A percentile compares a stretch with the other conserved stretches of the same genome.
These are phyloP conservation scores for Cladosporium sp. DNA, from an alignment of 2,329 filamentous ascomycete species.

Conservation along the genomic window DNA sequence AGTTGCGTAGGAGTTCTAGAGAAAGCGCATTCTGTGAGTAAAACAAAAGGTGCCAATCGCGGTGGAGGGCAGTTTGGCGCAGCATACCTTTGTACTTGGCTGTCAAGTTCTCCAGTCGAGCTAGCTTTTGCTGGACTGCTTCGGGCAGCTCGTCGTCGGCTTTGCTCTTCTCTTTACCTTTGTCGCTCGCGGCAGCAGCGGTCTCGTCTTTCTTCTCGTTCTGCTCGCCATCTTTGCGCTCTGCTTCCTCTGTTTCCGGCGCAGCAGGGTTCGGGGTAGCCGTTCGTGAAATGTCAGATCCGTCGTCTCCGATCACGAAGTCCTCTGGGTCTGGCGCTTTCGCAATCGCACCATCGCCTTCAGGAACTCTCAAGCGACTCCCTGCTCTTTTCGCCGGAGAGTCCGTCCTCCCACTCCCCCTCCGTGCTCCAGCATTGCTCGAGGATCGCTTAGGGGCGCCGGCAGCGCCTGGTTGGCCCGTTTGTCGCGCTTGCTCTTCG, in stretches of 20 bases:
- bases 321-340: slow-evolving; percentile 77
- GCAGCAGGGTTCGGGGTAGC: slow-evolving; percentile 56
- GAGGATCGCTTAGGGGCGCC: slow-evolving; percentile 36
- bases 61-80: slow-evolving; percentile 23
- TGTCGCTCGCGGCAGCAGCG: slow-evolving; percentile 30
- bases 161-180: slow-evolving; percentile 32
- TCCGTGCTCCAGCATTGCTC: slow-evolving; percentile 49
- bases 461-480: slow-evolving; percentile 27
- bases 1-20: slow-evolving; percentile 82
- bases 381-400: slow-evolving; percentile 31
- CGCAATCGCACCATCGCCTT: slow-evolving; percentile 40
- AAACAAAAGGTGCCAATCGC: slow-evolving; percentile 32
- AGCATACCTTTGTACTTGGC: slow-evolving; percentile 75
- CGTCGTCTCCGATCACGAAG: slow-evolving; percentile 83
- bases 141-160: slow-evolving; percentile 61
- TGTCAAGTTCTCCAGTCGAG: slow-evolving; percentile 88
- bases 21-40: slow-evolving; percentile 30
- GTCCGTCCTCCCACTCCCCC: slow-evolving; percentile 41
- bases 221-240: slow-evolving; percentile 34
- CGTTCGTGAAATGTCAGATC: slow-evolving; percentile 60
- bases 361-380: slow-evolving; percentile 29
- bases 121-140: slow-evolving; percentile 73
- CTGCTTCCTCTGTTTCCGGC: slow-evolving; percentile 36
- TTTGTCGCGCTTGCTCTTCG: slow-evolving; percentile 83
- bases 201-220: slow-evolving; percentile 32